Conservation (phyloP, 192 early-diverging fungal species). For the Gaertneriomyces sp. region DNA sequence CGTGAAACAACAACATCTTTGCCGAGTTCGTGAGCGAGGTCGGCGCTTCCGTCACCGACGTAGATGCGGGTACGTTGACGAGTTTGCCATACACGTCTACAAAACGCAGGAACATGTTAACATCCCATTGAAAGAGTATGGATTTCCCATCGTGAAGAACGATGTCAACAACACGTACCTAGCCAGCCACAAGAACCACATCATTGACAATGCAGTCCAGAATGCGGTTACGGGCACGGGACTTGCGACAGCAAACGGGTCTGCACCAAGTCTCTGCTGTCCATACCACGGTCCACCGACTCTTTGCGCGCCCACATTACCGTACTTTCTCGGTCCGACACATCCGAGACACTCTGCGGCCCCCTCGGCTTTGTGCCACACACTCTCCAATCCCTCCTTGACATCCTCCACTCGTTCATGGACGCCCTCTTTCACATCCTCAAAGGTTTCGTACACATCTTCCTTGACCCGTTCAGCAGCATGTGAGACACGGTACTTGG, state of each 20-base stretch:
- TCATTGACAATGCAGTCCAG: slow-evolving; percentile 32
- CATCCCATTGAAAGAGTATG: background rate
- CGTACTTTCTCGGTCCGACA: slow-evolving; percentile 12
- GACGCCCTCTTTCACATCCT: slow-evolving; percentile 22
- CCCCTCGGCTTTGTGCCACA: slow-evolving; percentile 28
- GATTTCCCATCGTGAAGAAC: background rate
- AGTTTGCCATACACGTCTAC: slow-evolving; percentile 32
- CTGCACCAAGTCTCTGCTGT: slow-evolving; percentile 7
- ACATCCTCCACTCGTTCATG: slow-evolving; percentile 14
- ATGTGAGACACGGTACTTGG: slow-evolving; percentile 20
- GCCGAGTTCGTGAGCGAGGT: slow-evolving; percentile 22
- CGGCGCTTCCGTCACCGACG: slow-evolving; percentile 38
- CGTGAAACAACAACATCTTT: slow-evolving; percentile 33
- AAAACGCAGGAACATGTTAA: too few relatives aligned
- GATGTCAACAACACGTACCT: slow-evolving; percentile 18
- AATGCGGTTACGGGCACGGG: slow-evolving; percentile 38
- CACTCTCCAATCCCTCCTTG: slow-evolving; percentile 16
- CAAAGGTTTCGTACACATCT: slow-evolving; percentile 1
- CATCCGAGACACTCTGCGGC: slow-evolving; percentile 26
- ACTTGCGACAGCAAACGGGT: slow-evolving; percentile 12
- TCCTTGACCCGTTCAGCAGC: slow-evolving; percentile 22
- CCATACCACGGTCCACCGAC: background rate
- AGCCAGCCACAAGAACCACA: slow-evolving; percentile 38
- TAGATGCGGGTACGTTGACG: slow-evolving; percentile 33
- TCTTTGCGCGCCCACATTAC: background rate